Evolutionary conservation across 2,329 filamentous ascomycete genomes (phyloP), one percentile per base, ranked within the genome.

Genomic region (Fusarium luffae): DNA sequence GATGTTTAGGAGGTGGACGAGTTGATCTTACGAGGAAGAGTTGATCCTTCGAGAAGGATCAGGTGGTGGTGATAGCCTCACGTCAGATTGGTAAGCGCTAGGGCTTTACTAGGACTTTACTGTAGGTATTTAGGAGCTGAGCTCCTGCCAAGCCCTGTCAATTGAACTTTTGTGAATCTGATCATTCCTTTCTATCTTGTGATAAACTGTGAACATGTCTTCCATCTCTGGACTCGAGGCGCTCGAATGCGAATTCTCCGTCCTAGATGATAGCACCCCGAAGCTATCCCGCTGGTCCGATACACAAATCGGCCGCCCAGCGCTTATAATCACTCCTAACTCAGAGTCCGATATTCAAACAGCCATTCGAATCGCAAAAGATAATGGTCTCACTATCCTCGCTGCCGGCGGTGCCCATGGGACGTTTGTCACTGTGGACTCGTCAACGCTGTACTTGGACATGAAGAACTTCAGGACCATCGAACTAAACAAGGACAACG

Each of bases 361-460:
- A 1, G 70, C 76, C 2, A 71, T 81, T 18, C 9, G 32, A 2
- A 70, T 77, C 2, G 79, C 79, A 2, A 69, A 59, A 5, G 25
- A 61, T 9, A 76, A 79, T n/a, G 63, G 61, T 0, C 74, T 81
- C 3, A 69, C 60, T 2, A 57, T 82, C 1, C 34, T 81, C 1
- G 59, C 74, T 0, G 70, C 66, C 2, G 73, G 74, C 4, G 80
- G 79, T 3, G 75, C 74, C 8, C 78, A 68, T 3, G 62, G 60
- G 4, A 59, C 75, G 1, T 80, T 79, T 54, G 70, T 81, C 1
- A 72, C 71, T 1, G 72, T 82, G 47, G 64, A 55, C 11, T 28
- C 69, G 4, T 65, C 68, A 8, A 76, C 75, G 0, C 44, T 81
- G 7, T 81, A 80, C 55, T 56, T 82, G 8, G 77, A 81, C 52